phyloP scores from a whole-genome alignment of 345 rosid genomes.

The Aquilaria sinensis region DNA sequence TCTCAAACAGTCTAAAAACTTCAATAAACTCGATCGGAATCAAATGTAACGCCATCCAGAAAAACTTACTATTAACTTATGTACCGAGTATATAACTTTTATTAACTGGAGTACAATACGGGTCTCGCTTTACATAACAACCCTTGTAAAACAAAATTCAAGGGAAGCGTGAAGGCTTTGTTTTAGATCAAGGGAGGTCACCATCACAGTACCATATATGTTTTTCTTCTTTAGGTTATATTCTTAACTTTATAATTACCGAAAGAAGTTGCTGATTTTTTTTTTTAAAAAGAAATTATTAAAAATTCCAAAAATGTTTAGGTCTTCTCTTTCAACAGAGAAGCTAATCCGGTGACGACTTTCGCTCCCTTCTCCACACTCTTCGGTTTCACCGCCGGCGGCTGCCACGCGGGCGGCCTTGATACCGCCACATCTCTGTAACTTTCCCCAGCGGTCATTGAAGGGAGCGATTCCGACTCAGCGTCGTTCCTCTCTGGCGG shows the following conservation, averaged over 20 bases:
- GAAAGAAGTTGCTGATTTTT: constrained; percentile 7
- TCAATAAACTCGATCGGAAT: constrained; percentile 17
- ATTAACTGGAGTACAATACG: no score
- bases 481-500: constrained; percentile 13
- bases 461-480: constrained; percentile 9
- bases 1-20: neutral
- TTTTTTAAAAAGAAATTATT: constrained; percentile 6
- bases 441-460: constrained; percentile 8
- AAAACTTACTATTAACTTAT: neutral
- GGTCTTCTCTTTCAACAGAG: constrained; percentile 64
- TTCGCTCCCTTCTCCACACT: constrained; percentile 51
- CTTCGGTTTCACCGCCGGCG: constrained; percentile 53
- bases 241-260: constrained; percentile 14
- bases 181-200: constrained; percentile 9
- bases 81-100: neutral
- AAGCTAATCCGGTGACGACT: constrained; percentile 85
- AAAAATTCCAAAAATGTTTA: constrained; percentile 43
- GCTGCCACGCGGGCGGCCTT: constrained; percentile 52
- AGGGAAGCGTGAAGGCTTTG: neutral
- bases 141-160: constrained; percentile 7
- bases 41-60: neutral
- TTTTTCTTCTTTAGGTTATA: constrained; percentile 14
- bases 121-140: neutral
- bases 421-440: neutral
- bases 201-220: neutral